Base-by-base conservation (phyloP, 1,284 basidiomycete species). In the Gymnopus androsaceus region DNA sequence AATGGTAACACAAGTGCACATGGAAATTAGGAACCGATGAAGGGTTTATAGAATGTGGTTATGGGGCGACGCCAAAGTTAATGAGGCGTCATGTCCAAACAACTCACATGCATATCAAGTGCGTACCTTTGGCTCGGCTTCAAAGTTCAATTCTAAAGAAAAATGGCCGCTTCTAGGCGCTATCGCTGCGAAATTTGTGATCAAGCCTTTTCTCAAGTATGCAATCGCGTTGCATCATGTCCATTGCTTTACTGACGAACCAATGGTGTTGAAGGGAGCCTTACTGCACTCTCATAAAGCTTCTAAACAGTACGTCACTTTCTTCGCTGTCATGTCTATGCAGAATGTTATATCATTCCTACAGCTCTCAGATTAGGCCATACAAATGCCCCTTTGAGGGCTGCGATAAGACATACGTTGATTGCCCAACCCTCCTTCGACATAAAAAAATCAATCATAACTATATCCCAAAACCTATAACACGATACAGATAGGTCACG, bases 21-120 rank as follows among this genome's bases (percentile, higher is more conserved):
- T n/a, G n/a, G n/a, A n/a, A n/a, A n/a, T n/a, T n/a, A n/a, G n/a
- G n/a, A n/a, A n/a, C n/a, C 36, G 36, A 37, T 4, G 48, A 50
- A 38, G 25, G 17, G 15, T n/a, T 38, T 23, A 19, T 14, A 12
- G 48, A 50, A 27, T 50, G 48, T 21, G 48, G 48, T 11, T 50
- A 50, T 38, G 48, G 48, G 15, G 48, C 48, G 33, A 50, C 48
- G 14, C 48, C 48, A 15, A 50, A 50, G 27, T 28, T 50, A 36
- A 50, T 50, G 48, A 50, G 48, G 36, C 48, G 48, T 17, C 48
- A 50, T 25, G 48, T 50, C 28, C 48, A 50, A 27, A 50, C 48
- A 27, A 50, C 48, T 38, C 48, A 50, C 36, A 50, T 50, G 48
- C 48, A 50, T 28, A 50, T 50, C 48, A 50, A 50, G 48, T 50